Evolutionary conservation across 1,139 yeast genomes (phyloP).

Genomic region (Kodamaea derodonti): DNA sequence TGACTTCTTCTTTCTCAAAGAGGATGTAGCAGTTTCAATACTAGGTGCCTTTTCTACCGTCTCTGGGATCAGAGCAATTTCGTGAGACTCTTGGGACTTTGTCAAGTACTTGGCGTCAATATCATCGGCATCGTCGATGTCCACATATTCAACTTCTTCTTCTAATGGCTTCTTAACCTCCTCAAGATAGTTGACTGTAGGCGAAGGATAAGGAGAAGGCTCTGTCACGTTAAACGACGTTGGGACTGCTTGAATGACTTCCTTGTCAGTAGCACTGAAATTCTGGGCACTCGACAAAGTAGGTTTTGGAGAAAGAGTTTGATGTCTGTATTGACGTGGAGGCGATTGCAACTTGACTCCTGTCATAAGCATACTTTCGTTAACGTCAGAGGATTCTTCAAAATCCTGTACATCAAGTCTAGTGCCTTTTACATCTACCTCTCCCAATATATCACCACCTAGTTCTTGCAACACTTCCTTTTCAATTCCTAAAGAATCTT

Average conservation of each 20-base stretch:
- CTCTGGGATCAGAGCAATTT: conserved; percentile 5
- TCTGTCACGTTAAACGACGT: neutral
- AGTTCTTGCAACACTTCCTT: conserved; percentile 13
- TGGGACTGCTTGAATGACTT: neutral
- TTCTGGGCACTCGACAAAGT: neutral
- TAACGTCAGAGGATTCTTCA: neutral
- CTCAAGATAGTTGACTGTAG: conserved; percentile 4
- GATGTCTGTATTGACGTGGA: conserved; percentile 10
- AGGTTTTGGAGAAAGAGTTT: neutral
- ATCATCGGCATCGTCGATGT: conserved; percentile 7
- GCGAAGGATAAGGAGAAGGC: conserved; percentile 7
- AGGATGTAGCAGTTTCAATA: conserved; percentile 16
- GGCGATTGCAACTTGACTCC: conserved; percentile 5
- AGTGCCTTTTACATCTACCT: neutral
- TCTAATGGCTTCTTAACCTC: conserved; percentile 4
- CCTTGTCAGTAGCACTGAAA: neutral
- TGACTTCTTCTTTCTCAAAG: conserved; percentile 20
- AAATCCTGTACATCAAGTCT: too few species aligned
- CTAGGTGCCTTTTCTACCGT: conserved; percentile 12
- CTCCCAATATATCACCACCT: neutral
- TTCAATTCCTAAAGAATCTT: conserved; percentile 40
- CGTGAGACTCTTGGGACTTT: conserved; percentile 3
- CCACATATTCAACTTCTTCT: conserved; percentile 4
- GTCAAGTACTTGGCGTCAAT: conserved; percentile 3
- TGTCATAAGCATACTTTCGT: neutral